A percentile compares a stretch with the other conserved stretches of the same genome.
phyloP scores from a whole-genome alignment of 345 rosid genomes.

The Eutrema heterophyllum region DNA sequence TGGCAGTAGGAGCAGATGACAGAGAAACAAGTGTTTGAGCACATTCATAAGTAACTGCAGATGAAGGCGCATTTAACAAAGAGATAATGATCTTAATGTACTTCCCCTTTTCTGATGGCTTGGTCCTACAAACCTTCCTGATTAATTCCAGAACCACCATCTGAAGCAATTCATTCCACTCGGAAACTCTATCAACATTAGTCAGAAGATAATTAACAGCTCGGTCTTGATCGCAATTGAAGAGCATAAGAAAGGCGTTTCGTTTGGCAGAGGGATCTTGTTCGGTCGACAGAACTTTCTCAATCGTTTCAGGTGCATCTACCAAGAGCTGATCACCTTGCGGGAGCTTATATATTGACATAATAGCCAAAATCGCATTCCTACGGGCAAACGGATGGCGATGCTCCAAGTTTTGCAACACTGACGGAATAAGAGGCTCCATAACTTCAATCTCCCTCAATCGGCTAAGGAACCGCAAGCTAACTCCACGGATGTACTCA shows the following conservation, averaged over 20 bases:
- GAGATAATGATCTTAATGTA: constrained; percentile 64
- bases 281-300: constrained; percentile 53
- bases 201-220: constrained; percentile 53
- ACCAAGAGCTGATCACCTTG: constrained; percentile 68
- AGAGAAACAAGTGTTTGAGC: constrained; percentile 71
- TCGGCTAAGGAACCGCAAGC: constrained; percentile 64
- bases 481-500: constrained; percentile 90
- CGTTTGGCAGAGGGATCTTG: constrained; percentile 65
- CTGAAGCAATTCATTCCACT: constrained; percentile 64
- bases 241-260: constrained; percentile 73
- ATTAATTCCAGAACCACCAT: constrained; percentile 71
- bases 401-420: constrained; percentile 63
- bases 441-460: constrained; percentile 55
- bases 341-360: constrained; percentile 70
- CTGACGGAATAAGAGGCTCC: constrained; percentile 55
- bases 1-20: constrained; percentile 80
- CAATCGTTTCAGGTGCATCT: constrained; percentile 69
- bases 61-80: constrained; percentile 55
- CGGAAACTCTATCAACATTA: constrained; percentile 53
- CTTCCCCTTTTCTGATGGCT: constrained; percentile 56
- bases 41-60: constrained; percentile 65
- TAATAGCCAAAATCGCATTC: constrained; percentile 62
- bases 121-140: constrained; percentile 61
- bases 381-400: constrained; percentile 60
- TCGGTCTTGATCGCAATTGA: constrained; percentile 56